Base-by-base conservation (phyloP, 2,329 filamentous ascomycete genomes). In the Microascus cirrosus region DNA sequence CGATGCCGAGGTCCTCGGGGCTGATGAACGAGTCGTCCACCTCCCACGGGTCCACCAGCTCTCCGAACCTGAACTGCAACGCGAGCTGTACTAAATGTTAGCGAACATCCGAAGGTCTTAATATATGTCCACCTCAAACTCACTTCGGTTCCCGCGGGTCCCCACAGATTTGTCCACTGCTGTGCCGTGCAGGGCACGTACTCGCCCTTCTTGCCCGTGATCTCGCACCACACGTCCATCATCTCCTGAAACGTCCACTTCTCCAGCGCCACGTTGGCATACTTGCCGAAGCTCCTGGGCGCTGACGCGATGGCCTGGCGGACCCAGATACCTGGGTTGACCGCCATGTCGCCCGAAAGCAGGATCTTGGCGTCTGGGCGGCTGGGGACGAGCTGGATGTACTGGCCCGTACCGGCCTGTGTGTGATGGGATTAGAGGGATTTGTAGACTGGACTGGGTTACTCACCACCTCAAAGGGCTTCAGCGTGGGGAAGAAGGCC, bases 261-360 rank as follows among this genome's bases (percentile, higher is more conserved):
- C 57, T 66, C 65, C 7, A 66, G 59, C 6, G 63, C 64, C 6
- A 66, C 62, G 24, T 63, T 63, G 53, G 64, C 58, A 50, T 63
- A 65, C 48, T 61, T 63, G 2, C 62, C 63, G 48, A 59, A 62
- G 11, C 62, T 59, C 35, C 48, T 56, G 1, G 53, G 39, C 0
- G 60, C 62, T 2, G 58, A 53, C 12, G 62, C 59, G 12, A 66
- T 59, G 24, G 59, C 54, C 54, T 63, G 65, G 11, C 61, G 58
- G 10, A 63, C 63, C 64, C 65, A 65, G 50, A 67, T 61, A 13
- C 65, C 65, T 11, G 64, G 61, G 50, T 63, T 67, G 32, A 62
- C 60, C 0, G 56, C 48, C 61, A 64, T 62, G 53, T 64, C 64
- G 24, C 64, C 64, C 1, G 64, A 60, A 1, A 66, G 58, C 11